Evolutionary conservation across 2,329 filamentous ascomycete genomes (phyloP), one percentile per base, ranked within the genome.

Genomic region (Cladosporium sp.): DNA sequence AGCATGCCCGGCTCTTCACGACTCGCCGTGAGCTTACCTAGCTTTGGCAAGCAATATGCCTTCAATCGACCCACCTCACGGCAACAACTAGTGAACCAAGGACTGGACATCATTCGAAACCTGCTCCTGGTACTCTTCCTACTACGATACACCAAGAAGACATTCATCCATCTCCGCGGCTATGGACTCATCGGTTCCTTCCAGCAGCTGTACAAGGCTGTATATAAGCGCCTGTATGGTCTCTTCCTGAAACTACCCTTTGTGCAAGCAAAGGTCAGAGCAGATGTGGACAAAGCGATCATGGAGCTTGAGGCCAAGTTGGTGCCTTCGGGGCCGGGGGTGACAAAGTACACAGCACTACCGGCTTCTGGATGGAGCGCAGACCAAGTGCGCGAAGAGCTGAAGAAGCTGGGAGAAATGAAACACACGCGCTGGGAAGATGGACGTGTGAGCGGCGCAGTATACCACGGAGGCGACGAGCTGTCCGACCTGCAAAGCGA

Each of bases 361-460:
- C 95, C 95, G 4, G 90, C 90, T 77, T 88, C 94, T 75, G 94
- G 93, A 76, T 92, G 93, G 89, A 85, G 86, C 30, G 84, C 89
- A 51, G 93, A 97, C 21, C 87, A 89, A 69, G 86, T 99, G 51
- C 87, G 88, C 72, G 86, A 87, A 67, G 94, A 97, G 82, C 85
- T 99, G 68, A 87, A 89, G 67, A 87, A 88, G 71, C 83, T 99
- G 71, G 88, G 90, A 18, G 88, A 85, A 59, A 91, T 99, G 91
- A 90, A 97, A 74, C 95, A 98, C 80, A 97, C 93, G 2, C 87
- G 91, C 70, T 99, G 95, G 95, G 95, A 99, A 80, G 94, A 98
- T 78, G 95, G 95, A 10, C 90, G 88, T 70, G 95, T 99, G 64
- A 96, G 92, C 51, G 95, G 95, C 34, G 94, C 95, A 32, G 95